These are phyloP conservation scores for Leccinum aurantiacum DNA, from an alignment of 768 basidiomycete genomes.

Conservation along the genomic window DNA sequence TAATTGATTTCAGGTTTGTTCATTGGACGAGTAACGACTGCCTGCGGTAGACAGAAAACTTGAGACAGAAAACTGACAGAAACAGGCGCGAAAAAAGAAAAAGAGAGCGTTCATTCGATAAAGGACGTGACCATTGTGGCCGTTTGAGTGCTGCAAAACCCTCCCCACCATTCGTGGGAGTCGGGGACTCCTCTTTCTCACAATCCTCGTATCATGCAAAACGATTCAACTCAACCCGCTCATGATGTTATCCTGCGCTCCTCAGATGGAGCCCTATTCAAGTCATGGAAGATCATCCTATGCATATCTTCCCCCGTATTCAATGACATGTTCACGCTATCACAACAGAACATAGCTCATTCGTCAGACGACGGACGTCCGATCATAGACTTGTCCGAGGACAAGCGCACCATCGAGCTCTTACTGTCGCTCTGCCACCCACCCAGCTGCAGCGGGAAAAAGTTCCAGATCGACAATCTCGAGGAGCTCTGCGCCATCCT, in stretches of 20 bases:
- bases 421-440: conserved; percentile 16
- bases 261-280: conserved; percentile 8
- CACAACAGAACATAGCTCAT: background rate
- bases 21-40: too few species aligned
- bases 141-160: too few species aligned
- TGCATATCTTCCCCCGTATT: conserved; percentile 17
- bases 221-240: background rate
- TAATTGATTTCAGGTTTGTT: too few species aligned
- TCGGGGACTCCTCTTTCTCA: background rate
- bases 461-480: background rate
- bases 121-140: too few species aligned
- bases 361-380: conserved; percentile 1
- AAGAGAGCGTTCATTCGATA: too few species aligned
- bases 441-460: background rate
- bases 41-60: too few species aligned
- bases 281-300: conserved; percentile 10
- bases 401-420: conserved; percentile 4
- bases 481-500: conserved; percentile 10
- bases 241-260: conserved; percentile 19
- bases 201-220: conserved; percentile 13
- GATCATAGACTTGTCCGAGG: conserved; percentile 14
- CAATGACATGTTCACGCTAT: conserved; percentile 14
- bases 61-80: too few species aligned
- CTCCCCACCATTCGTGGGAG: too few species aligned
- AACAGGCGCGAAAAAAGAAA: too few species aligned